phyloP scores from a whole-genome alignment of 73 alveolate genomes.

The Paramecium sonneborni region DNA sequence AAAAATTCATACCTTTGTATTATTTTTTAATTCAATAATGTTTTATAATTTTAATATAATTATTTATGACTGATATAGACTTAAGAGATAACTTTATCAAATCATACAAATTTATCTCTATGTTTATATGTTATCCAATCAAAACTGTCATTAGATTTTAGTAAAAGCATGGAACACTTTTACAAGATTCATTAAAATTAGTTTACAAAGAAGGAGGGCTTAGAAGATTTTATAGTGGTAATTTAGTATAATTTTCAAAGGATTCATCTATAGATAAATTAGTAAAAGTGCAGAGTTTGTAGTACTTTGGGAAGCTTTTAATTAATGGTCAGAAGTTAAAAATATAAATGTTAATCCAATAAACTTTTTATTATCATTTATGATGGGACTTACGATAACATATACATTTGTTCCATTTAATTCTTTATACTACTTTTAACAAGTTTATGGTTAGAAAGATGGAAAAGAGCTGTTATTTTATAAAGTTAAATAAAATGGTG shows the following conservation, averaged over 20 bases:
- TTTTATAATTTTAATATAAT: not conserved
- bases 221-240: not conserved
- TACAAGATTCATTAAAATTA: not conserved
- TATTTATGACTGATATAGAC: not conserved
- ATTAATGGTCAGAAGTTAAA: not conserved
- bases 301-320: not conserved
- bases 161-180: not conserved
- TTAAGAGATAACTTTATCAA: not conserved
- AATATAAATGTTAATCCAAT: not conserved
- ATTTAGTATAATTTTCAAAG: not conserved
- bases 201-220: not conserved
- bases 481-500: constrained; percentile 2
- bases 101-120: not conserved
- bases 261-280: not conserved
- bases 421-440: not conserved
- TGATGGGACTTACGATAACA: not conserved
- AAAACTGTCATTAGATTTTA: not conserved
- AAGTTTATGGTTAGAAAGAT: not conserved
- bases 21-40: not conserved
- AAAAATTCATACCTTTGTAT: not conserved
- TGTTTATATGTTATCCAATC: not conserved
- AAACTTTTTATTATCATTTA: not conserved
- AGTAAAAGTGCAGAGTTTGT: not conserved
- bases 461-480: not conserved
- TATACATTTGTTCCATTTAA: not conserved